Conservation (phyloP, 148 eudicot species). For the Fagopyrum tataricum region DNA sequence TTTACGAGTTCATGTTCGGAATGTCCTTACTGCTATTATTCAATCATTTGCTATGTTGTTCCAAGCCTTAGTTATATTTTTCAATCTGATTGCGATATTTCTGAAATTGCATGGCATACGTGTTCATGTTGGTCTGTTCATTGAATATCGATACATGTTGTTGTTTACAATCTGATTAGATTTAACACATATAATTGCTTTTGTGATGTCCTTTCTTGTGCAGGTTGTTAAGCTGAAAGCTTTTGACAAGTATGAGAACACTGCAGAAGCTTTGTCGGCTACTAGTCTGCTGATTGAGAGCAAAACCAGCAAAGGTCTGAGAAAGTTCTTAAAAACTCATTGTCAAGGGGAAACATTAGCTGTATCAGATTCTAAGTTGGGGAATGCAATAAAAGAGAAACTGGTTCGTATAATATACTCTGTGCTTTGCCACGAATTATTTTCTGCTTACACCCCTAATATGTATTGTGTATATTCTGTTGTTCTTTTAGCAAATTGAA, state of each 20-base stretch:
- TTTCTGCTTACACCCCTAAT: background rate
- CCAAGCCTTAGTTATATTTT: background rate
- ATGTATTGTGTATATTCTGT: background rate
- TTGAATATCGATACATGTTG: background rate
- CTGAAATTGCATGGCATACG: background rate
- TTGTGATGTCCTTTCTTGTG: background rate
- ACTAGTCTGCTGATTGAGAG: conserved; percentile 69
- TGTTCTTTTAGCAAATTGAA: conserved; percentile 67
- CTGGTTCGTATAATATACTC: conserved; percentile 40
- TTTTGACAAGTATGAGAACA: conserved; percentile 91
- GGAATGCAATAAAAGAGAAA: conserved; percentile 89
- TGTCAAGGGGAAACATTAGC: conserved; percentile 78
- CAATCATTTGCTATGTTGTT: background rate
- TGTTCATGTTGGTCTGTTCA: background rate
- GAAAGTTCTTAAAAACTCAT: conserved; percentile 75
- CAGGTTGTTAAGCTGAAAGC: conserved; percentile 92
- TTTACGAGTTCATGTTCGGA: background rate
- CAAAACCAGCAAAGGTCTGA: conserved; percentile 85
- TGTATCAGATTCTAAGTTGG: conserved; percentile 93
- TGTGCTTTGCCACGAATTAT: background rate
- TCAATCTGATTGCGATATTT: background rate
- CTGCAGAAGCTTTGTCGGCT: conserved; percentile 76
- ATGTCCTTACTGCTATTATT: background rate
- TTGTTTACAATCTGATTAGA: background rate
- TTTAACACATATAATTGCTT: background rate